Evolutionary conservation across 345 rosid genomes (phyloP).

Genomic region (Carallia pectinifolia): DNA sequence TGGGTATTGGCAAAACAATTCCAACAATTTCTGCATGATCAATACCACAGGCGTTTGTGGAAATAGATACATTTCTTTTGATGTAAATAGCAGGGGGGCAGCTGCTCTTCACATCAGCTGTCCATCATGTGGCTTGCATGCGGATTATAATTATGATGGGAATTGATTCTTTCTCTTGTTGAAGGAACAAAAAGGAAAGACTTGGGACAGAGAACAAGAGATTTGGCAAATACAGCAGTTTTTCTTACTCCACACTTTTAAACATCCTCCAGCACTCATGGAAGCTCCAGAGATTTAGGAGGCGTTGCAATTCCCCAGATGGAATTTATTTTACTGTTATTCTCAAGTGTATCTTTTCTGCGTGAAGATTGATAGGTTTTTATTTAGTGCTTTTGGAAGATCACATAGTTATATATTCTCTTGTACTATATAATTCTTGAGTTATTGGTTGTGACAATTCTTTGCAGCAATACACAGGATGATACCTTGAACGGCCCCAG

Average conservation of each 20-base stretch:
- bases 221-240: background rate
- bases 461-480: conserved; percentile 3
- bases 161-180: conserved; percentile 23
- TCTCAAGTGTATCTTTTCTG: too few relatives aligned
- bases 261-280: conserved; percentile 21
- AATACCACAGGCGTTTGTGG: background rate
- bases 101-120: conserved; percentile 15
- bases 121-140: conserved; percentile 20
- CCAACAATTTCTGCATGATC: conserved; percentile 11
- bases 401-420: too few relatives aligned
- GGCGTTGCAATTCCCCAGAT: conserved; percentile 21
- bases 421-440: background rate
- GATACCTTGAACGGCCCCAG: conserved; percentile 5
- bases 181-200: conserved; percentile 4
- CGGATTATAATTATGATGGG: conserved; percentile 7
- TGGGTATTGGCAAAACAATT: conserved; percentile 23
- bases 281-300: conserved; percentile 46
- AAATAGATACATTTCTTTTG: conserved; percentile 6
- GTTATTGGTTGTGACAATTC: background rate
- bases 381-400: background rate
- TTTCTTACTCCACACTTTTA: background rate
- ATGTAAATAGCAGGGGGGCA: conserved; percentile 11
- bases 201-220: conserved; percentile 1
- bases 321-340: background rate
- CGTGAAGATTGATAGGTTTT: background rate